These are phyloP conservation scores for Purshia tridentata DNA, from an alignment of 306 rosid species.

Conservation along the genomic window DNA sequence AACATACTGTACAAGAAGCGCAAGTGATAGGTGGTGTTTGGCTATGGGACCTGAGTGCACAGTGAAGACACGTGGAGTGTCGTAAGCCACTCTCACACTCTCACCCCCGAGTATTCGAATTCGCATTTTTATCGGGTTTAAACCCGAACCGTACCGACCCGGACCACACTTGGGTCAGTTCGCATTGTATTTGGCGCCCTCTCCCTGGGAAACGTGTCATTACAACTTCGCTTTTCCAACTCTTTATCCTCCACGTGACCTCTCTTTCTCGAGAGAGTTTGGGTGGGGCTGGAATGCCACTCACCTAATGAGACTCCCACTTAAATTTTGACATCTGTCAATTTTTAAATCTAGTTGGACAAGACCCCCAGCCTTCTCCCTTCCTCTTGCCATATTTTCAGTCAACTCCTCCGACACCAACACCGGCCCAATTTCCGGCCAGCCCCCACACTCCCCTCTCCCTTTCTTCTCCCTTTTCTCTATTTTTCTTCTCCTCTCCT, in stretches of 20 bases:
- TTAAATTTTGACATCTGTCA: too few species aligned
- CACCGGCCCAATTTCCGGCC: too few species aligned
- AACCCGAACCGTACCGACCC: conserved; percentile 4
- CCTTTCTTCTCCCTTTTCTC: too few species aligned
- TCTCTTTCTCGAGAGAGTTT: too few species aligned
- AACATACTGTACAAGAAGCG: neutral
- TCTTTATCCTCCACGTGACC: neutral
- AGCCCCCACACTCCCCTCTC: too few species aligned
- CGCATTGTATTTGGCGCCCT: conserved; percentile 6
- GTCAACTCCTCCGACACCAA: too few species aligned
- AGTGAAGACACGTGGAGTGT: conserved; percentile 13
- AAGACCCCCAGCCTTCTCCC: too few species aligned
- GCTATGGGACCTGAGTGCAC: conserved; percentile 10
- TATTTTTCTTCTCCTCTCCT: too few species aligned
- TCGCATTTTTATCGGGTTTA: neutral
- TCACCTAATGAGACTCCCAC: too few species aligned
- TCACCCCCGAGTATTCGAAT: neutral
- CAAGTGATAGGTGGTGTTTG: neutral
- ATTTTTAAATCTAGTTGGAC: too few species aligned
- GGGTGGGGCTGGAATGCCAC: too few species aligned
- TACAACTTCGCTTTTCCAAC: neutral
- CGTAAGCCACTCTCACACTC: neutral
- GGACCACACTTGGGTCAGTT: neutral
- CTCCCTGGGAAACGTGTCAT: neutral
- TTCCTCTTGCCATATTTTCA: too few species aligned